Evolutionary conservation across 495 filamentous ascomycete genomes (phyloP), one percentile per base, ranked within the genome.

Genomic region (Penicillium desertorum): DNA sequence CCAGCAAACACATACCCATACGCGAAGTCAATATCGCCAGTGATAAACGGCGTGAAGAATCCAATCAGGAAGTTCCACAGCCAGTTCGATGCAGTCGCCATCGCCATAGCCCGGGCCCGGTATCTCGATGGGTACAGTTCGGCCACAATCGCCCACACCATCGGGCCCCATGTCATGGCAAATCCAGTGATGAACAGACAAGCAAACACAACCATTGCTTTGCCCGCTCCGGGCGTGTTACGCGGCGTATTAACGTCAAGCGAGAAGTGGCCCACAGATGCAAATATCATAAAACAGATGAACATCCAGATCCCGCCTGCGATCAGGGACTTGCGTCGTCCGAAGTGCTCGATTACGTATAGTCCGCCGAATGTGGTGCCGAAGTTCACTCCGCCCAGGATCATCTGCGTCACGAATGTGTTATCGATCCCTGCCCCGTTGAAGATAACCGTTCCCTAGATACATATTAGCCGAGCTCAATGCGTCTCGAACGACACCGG

Each of bases 11-110:
- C 83, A 70, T 88, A 93, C 12, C 90, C 89, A 69, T 89, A 91
- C 1, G 76, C 70, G 72, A 86, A 92, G 43, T 83, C 79, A 60
- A 94, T 92, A 17, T 80, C 81, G 0, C 70, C 66, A 7, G 82
- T 86, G 60, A 90, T 89, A 62, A 88, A 86, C 0, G 89, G 88
- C 0, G 89, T 91, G 71, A 92, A 88, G 74, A 93, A 91, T 0
- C 83, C 81, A 51, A 94, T 79, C 51, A 92, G 66, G 74, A 92
- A 95, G 63, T 94, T 96, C 86, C 87, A 93, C 36, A 87, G 77
- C 91, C 91, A 96, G 73, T 94, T 96, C 19, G 83, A 83, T 2
- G 87, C 84, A 0, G 91, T 93, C 8, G 87, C 86, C 14, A 91
- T 65, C n/a, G 86, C 86, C 86, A 91, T 91, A 19, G 80, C 85